Conservation (phyloP, 176 grass and related monocot species). For the Triticum timopheevii region DNA sequence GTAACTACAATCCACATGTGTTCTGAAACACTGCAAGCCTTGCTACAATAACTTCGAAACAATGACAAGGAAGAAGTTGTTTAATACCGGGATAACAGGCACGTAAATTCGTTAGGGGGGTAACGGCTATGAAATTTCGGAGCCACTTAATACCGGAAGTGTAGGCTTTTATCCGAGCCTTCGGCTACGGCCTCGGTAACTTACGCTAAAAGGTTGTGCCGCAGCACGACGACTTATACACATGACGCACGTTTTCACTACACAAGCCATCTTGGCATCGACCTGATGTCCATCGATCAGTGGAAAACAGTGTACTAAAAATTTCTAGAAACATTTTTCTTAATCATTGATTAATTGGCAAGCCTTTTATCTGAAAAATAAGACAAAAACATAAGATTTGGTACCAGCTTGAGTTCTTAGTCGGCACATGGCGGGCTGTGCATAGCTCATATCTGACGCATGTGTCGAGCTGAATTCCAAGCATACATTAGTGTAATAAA, state of each 20-base stretch:
- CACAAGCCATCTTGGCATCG: too few species aligned
- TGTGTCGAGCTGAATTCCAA: neutral
- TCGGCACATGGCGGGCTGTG: neutral
- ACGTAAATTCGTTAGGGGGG: too few species aligned
- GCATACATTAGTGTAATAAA: neutral
- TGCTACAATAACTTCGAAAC: too few species aligned
- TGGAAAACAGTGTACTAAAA: neutral
- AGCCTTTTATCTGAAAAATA: neutral
- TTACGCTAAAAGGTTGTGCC: too few species aligned
- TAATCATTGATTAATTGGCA: neutral
- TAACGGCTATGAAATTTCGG: too few species aligned
- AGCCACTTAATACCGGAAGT: neutral
- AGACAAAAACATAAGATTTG: neutral
- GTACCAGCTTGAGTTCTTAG: neutral
- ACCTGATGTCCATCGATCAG: too few species aligned
- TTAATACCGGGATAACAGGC: too few species aligned
- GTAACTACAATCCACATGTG: too few species aligned
- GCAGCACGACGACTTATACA: too few species aligned
- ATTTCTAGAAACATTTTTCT: neutral
- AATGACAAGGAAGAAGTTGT: too few species aligned
- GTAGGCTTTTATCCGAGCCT: neutral
- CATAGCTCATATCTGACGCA: conserved; percentile 3
- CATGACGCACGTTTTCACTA: too few species aligned
- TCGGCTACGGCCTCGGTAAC: neutral
- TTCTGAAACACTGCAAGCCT: too few species aligned